phyloP scores from a whole-genome alignment of 116 monocot species.

The Trichopus zeylanicus region DNA sequence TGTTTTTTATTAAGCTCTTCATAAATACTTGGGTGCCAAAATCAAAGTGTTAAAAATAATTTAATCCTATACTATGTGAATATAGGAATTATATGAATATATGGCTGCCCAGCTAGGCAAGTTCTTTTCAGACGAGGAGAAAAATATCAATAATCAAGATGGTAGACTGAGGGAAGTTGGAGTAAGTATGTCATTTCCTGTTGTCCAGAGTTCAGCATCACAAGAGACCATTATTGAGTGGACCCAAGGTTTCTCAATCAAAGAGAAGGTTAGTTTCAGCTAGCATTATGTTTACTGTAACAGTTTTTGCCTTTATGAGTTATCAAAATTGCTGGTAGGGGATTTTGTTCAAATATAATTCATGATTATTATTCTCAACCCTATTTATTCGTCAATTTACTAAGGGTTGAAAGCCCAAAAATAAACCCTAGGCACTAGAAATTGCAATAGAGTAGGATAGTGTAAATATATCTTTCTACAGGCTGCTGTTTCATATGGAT shows the following conservation, averaged over 20 bases:
- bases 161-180: conserved; percentile 55
- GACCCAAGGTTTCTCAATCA: conserved; percentile 80
- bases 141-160: conserved; percentile 17
- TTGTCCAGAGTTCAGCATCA: conserved; percentile 55
- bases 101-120: conserved; percentile 7
- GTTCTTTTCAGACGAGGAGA: conserved; percentile 28
- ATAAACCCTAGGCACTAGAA: too few relatives aligned
- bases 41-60: neutral
- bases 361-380: too few relatives aligned
- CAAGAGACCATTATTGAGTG: conserved; percentile 63
- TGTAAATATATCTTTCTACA: too few relatives aligned
- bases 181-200: conserved; percentile 84
- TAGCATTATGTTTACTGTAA: neutral
- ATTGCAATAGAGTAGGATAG: too few relatives aligned
- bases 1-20: neutral
- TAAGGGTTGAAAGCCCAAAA: too few relatives aligned
- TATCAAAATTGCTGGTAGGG: too few relatives aligned
- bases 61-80: neutral
- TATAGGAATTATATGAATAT: conserved; percentile 15
- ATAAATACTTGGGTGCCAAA: neutral
- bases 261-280: conserved; percentile 35
- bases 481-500: too few relatives aligned
- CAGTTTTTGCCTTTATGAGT: neutral
- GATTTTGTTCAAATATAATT: too few relatives aligned
- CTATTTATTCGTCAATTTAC: too few relatives aligned